These are phyloP conservation scores for Saccharomyces mikatae DNA, from an alignment of 805 yeast species.

Conservation along the genomic window DNA sequence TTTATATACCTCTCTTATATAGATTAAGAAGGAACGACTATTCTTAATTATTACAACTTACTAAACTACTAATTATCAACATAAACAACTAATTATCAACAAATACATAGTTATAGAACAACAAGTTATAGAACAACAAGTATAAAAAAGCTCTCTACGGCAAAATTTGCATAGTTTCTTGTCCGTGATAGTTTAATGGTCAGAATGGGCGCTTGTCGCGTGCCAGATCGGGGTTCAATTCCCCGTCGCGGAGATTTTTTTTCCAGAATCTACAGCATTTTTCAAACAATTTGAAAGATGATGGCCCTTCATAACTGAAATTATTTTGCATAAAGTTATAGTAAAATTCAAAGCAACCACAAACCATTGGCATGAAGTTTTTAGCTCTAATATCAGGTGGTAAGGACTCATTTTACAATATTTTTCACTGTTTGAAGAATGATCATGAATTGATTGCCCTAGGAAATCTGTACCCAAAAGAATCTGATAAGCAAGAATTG, in stretches of 20 bases:
- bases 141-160: no score
- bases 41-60: no score
- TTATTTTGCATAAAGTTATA: background rate
- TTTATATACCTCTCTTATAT: no score
- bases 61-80: no score
- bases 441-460: conserved; percentile 83
- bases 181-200: conserved; percentile 11
- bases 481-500: conserved; percentile 50
- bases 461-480: conserved; percentile 71
- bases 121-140: no score
- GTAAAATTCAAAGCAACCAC: background rate
- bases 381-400: conserved; percentile 93
- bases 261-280: background rate
- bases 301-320: background rate
- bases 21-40: no score
- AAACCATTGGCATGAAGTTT: conserved; percentile 63
- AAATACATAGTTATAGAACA: no score
- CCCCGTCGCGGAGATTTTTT: conserved; percentile 23
- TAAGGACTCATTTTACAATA: conserved; percentile 87
- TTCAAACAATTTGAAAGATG: background rate
- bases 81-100: no score
- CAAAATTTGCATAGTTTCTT: background rate
- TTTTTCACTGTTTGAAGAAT: conserved; percentile 72
- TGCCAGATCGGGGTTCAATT: conserved; percentile 2
- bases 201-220: no score